Base-by-base conservation (phyloP, 164 flowering plant species). In the Houttuynia cordata region DNA sequence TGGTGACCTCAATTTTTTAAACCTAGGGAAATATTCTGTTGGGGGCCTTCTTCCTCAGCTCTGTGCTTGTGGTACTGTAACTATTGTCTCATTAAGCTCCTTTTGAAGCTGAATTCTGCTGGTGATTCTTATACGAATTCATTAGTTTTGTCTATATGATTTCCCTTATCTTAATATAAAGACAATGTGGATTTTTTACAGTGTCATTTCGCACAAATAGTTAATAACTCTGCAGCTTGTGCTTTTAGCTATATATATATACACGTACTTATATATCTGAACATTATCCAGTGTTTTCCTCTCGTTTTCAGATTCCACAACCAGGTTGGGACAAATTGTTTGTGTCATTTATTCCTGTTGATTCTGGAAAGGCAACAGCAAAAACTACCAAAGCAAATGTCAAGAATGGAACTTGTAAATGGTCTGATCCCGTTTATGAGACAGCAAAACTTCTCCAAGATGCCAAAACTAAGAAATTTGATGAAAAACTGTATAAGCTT, bases 371-470 rank as follows among this genome's bases (percentile, higher is more conserved):
- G 76, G 77, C 81, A 74, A 81, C 90, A 8, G 87, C 88, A 53
- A 90, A 94, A 75, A 94, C 99, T 58, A 87, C 84, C 57, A 94
- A 88, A 73, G 86, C 96, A 61, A 83, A 71, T 78, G 99, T 91
- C 53, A 78, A 89, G 75, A 94, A 85, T 74, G 99, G 99, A 58
- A 76, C 79, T 22, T 94, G 99, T 78, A 94, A 88, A 78, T 94
- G 99, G 99, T 86, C 73, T 19, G 99, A 94, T 82, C 96, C 99
- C 45, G 86, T 94, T 67, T 94, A 94, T 80, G 99, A 94, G 78
- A 91, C 95, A 12, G 85, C 99, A 58, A 83, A 89, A 70, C 97
- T 91, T 78, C 86, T 94, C 24, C 93, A 79, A 73, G 95, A 94
- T 74, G 71, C 74, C 45, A 86, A 68, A 79, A 88, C 83, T 61